Conservation (phyloP, 768 basidiomycete genomes). For the Xerocomus brunneocitrinus region DNA sequence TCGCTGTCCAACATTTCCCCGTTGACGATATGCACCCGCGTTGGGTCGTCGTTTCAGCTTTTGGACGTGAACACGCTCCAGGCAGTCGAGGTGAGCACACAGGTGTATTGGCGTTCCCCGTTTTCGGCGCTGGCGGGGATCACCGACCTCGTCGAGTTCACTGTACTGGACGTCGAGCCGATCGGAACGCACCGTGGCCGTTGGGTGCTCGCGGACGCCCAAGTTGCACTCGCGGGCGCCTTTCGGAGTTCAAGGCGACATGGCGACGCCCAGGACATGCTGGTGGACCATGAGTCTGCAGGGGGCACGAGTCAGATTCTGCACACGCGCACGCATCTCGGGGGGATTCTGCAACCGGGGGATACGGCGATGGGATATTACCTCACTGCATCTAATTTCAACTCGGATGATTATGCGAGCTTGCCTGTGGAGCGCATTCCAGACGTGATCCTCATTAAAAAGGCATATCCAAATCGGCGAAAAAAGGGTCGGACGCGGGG, state of each 20-base stretch:
- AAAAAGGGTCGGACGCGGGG: constrained; percentile 83
- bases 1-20: constrained; percentile 85
- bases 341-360: constrained; percentile 89
- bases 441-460: constrained; percentile 90
- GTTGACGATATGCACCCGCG: constrained; percentile 81
- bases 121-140: constrained; percentile 81
- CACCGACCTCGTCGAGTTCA: constrained; percentile 89
- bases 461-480: constrained; percentile 88
- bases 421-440: constrained; percentile 68
- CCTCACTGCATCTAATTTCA: constrained; percentile 87
- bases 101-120: constrained; percentile 87
- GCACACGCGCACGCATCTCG: constrained; percentile 96
- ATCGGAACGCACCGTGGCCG: constrained; percentile 67
- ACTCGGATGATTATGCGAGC: constrained; percentile 77
- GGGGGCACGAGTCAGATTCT: constrained; percentile 72
- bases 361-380: constrained; percentile 91
- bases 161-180: constrained; percentile 90
- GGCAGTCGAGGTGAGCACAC: constrained; percentile 70
- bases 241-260: constrained; percentile 52
- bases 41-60: constrained; percentile 88
- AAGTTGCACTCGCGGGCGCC: constrained; percentile 81
- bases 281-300: constrained; percentile 60
- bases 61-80: constrained; percentile 87
- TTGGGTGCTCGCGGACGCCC: constrained; percentile 80
- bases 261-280: constrained; percentile 38